Evolutionary conservation across 371 early-diverging fungal genomes (phyloP), one percentile per base, ranked within the genome.

Genomic region (Rhizomucor miehei): DNA sequence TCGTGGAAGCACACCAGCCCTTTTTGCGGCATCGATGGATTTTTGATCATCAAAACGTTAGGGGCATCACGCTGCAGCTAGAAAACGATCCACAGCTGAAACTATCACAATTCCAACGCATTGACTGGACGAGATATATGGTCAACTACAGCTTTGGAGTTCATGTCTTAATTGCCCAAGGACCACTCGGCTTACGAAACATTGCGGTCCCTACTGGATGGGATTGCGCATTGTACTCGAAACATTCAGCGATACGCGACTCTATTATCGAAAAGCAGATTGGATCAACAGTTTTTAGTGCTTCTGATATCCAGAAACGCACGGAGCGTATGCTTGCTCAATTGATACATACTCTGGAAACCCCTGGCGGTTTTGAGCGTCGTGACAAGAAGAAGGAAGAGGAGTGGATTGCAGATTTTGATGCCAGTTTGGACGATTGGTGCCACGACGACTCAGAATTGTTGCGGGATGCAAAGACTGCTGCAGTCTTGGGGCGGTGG

Each of bases 361-460:
- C 67, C 3, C 70, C 75, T 1, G 58, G 55, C 20, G 19, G 39
- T 6, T 59, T 65, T n/a, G 65, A 65, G 17, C 39, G 53, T 1
- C 60, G 59, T 20, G 65, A 75, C 21, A 69, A 66, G 40, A 67
- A 63, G 44, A 67, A 62, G 36, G 53, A 63, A 40, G 79, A 78
- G 13, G 71, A 75, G 53, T 78, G 79, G 79, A 62, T 78, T 2
- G 62, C 60, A 52, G 79, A 78, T 53, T 72, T 78, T 46, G 79
- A 78, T 58, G 71, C 75, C 1, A 73, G 73, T 44, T 54, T 78
- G 47, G 79, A 78, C 51, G 79, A 78, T 54, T 78, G 79, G 79
- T 74, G 73, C 34, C 75, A 78, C 48, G 79, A 78, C 59, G 79
- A 78, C 56, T 67, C 72, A 0, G 63, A 69, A 19, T 52, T 73